Conservation (phyloP, 805 yeast species). For the Ogataea neopini region DNA sequence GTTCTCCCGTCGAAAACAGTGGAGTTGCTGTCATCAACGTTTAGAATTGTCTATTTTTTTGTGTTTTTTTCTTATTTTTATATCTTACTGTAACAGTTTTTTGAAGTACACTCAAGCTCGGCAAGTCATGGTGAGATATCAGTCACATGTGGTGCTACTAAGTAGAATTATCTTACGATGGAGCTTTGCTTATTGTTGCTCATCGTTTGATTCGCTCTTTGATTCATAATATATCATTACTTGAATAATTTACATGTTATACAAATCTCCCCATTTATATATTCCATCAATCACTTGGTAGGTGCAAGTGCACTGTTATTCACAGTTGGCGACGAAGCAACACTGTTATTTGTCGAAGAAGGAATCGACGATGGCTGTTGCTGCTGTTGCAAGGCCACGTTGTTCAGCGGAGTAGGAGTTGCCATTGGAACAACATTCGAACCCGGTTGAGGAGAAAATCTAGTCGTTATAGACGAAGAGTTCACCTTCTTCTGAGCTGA, state of each 20-base stretch:
- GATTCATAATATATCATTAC: not conserved
- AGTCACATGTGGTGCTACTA: too few species aligned
- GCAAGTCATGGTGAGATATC: too few species aligned
- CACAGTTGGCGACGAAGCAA: slow-evolving; percentile 16
- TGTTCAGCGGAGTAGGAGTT: slow-evolving; percentile 3
- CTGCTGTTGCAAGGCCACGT: slow-evolving; percentile 5
- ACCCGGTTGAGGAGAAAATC: slow-evolving; percentile 34
- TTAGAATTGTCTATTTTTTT: slow-evolving; percentile 2
- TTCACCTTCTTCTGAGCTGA: slow-evolving; percentile 22
- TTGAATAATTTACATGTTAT: slow-evolving; percentile 6
- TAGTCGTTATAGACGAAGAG: slow-evolving; percentile 28
- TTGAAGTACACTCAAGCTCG: not conserved
- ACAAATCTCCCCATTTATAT: not conserved
- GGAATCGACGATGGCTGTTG: slow-evolving; percentile 16
- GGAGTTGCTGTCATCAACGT: slow-evolving; percentile 45
- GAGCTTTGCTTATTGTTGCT: too few species aligned
- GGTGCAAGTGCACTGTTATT: slow-evolving; percentile 9
- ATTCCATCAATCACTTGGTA: too few species aligned
- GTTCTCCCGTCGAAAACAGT: slow-evolving; percentile 52
- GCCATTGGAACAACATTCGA: slow-evolving; percentile 19
- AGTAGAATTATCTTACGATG: too few species aligned
- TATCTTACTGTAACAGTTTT: not conserved
- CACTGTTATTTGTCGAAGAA: slow-evolving; percentile 19
- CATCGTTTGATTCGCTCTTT: not conserved
- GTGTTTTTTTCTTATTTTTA: not conserved